Conservation (phyloP, 129 eudicot genomes). For the Lactuca saligna region DNA sequence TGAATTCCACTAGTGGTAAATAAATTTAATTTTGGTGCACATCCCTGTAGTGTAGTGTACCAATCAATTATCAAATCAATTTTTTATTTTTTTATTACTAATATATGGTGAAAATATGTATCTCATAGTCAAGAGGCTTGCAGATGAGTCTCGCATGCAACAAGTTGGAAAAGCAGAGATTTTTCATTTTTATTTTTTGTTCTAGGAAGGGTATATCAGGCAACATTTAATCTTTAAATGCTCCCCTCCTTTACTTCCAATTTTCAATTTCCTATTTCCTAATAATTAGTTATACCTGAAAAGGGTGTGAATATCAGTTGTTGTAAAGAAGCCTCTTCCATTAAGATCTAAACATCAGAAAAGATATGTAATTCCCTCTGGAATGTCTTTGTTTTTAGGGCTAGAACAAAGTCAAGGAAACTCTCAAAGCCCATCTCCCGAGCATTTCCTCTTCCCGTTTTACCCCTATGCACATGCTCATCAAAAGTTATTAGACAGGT, state of each 20-base stretch:
- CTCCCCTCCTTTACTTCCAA: constrained; percentile 79
- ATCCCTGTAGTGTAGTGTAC: constrained; percentile 44
- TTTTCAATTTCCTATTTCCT: background rate
- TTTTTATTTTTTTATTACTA: too few relatives aligned
- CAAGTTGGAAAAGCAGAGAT: constrained; percentile 74
- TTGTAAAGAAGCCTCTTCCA: constrained; percentile 84
- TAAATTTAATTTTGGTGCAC: constrained; percentile 63
- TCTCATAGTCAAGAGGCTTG: constrained; percentile 66
- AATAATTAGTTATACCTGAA: constrained; percentile 57
- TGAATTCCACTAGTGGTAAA: too few relatives aligned
- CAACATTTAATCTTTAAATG: constrained; percentile 57
- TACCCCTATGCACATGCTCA: constrained; percentile 93
- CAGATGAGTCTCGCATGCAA: constrained; percentile 45
- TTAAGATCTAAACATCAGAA: constrained; percentile 90
- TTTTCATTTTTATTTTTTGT: constrained; percentile 6
- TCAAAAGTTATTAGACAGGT: constrained; percentile 58
- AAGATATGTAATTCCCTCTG: constrained; percentile 88
- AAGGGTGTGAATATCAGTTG: constrained; percentile 90
- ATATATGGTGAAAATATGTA: constrained; percentile 26
- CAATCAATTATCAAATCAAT: too few relatives aligned
- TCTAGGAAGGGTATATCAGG: constrained; percentile 84
- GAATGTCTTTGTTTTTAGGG: constrained; percentile 93
- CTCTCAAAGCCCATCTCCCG: constrained; percentile 98
- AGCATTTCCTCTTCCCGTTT: constrained; percentile 64
- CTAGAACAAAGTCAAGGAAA: constrained; percentile 93